phyloP scores from a whole-genome alignment of 2,329 filamentous ascomycete genomes.

The Bipolaris zeicola region DNA sequence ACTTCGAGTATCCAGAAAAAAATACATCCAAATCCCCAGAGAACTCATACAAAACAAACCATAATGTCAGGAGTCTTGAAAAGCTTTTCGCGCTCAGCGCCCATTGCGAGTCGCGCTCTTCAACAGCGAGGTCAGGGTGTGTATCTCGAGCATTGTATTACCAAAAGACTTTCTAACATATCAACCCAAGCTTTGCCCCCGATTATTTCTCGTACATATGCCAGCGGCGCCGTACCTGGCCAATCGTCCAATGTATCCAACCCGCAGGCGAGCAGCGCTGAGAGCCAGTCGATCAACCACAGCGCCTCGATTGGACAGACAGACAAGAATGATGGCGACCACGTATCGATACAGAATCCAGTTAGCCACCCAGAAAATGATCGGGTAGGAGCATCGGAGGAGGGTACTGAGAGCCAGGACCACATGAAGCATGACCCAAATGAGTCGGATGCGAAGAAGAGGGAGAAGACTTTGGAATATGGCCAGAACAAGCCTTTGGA shows the following conservation, averaged over 20 bases:
- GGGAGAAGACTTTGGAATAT: constrained; percentile 19
- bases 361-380: constrained; percentile 18
- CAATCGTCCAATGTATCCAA: constrained; percentile 22
- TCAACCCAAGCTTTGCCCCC: neutral
- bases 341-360: constrained; percentile 15
- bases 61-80: constrained; percentile 10
- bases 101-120: neutral
- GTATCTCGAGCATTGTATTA: accelerated
- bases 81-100: constrained; percentile 12
- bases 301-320: constrained; percentile 14
- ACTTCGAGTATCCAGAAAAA: neutral
- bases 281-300: constrained; percentile 21
- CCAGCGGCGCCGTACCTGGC: constrained; percentile 10
- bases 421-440: constrained; percentile 25
- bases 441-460: constrained; percentile 25
- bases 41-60: neutral
- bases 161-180: neutral
- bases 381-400: constrained; percentile 14
- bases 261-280: constrained; percentile 15
- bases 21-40: neutral
- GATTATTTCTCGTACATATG: constrained; percentile 11
- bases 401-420: constrained; percentile 25
- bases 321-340: constrained; percentile 12
- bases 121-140: constrained; percentile 12
- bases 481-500: constrained; percentile 25